Conservation (phyloP, 257 asterid species). For the Knoxia roxburghii region DNA sequence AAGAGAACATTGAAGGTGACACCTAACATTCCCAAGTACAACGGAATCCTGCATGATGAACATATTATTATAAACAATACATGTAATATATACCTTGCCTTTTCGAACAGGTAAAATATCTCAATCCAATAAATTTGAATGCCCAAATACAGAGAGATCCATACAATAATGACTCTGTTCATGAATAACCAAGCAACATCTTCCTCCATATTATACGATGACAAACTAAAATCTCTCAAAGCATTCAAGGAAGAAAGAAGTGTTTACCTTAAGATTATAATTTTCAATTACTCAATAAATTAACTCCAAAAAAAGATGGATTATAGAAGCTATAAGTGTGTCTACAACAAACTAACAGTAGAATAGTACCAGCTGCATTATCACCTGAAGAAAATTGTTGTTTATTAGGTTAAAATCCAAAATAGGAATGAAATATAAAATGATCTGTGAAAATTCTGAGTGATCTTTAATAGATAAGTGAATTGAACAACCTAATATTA, state of each 20-base stretch:
- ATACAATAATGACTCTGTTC: not conserved
- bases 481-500: not conserved
- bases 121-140: not conserved
- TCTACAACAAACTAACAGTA: not conserved
- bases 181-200: not conserved
- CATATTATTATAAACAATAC: not conserved
- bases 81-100: not conserved
- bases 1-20: conserved; percentile 38
- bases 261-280: too few species aligned
- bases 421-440: not conserved
- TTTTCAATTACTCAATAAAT: not conserved
- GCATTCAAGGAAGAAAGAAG: not conserved
- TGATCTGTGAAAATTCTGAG: not conserved
- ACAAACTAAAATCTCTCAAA: not conserved
- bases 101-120: not conserved
- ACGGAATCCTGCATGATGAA: conserved; percentile 40
- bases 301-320: not conserved
- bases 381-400: not conserved
- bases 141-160: not conserved
- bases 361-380: not conserved
- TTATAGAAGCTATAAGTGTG: not conserved
- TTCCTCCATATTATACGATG: not conserved
- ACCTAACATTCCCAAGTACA: conserved; percentile 49
- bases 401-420: too few species aligned
- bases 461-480: not conserved